A percentile compares a stretch with the other conserved stretches of the same genome.
phyloP scores from a whole-genome alignment of 768 basidiomycete species.

The Agaricus bisporus region DNA sequence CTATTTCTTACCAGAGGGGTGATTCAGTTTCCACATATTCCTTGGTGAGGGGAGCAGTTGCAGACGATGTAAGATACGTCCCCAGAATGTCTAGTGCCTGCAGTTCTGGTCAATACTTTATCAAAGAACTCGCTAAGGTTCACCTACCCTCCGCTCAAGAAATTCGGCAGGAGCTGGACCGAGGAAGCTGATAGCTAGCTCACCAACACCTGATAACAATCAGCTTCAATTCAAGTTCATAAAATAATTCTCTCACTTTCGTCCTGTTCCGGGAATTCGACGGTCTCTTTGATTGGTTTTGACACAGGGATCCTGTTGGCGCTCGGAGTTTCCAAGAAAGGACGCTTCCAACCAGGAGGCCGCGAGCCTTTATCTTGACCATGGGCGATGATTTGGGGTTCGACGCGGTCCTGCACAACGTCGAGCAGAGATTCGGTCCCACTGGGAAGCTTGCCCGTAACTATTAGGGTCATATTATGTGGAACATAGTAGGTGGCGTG shows the following conservation, averaged over 20 bases:
- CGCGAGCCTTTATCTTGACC: conserved; percentile 62
- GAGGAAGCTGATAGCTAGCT: conserved; percentile 69
- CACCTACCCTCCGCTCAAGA: conserved; percentile 59
- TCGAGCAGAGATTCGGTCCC: conserved; percentile 72
- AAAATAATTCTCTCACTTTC: conserved; percentile 47
- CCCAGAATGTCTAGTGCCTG: conserved; percentile 82
- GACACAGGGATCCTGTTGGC: conserved; percentile 48
- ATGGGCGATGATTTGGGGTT: conserved; percentile 75
- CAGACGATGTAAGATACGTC: conserved; percentile 84
- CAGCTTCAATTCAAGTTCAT: neutral
- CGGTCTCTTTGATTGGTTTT: conserved; percentile 49
- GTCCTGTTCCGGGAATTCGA: conserved; percentile 96
- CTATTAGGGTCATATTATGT: conserved; percentile 86
- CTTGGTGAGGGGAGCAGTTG: conserved; percentile 79
- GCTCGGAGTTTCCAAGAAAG: conserved; percentile 86
- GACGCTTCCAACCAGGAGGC: conserved; percentile 86
- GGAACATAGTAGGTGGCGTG: conserved; percentile 89
- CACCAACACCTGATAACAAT: conserved; percentile 54
- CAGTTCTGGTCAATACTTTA: neutral
- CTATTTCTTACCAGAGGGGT: conserved; percentile 66
- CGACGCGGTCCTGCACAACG: conserved; percentile 77
- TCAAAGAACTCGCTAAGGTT: neutral
- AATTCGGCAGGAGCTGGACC: conserved; percentile 73
- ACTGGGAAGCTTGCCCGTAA: conserved; percentile 78
- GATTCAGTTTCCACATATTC: conserved; percentile 89